phyloP scores from a whole-genome alignment of 345 rosid genomes.

The Rhodomyrtus tomentosa region DNA sequence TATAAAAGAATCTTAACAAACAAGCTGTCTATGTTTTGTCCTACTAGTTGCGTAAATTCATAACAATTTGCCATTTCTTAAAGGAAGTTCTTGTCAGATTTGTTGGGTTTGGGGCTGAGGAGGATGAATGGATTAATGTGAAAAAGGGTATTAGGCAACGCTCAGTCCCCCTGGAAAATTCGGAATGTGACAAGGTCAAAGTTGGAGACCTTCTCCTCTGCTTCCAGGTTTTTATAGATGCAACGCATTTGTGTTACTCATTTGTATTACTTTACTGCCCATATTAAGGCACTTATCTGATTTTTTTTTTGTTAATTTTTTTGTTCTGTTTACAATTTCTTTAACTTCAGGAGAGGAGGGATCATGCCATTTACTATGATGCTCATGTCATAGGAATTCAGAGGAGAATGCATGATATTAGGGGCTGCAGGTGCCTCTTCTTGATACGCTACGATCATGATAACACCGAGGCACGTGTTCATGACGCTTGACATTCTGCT shows the following conservation, averaged over 20 bases:
- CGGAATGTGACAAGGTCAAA: conserved; percentile 44
- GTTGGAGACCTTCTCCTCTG: conserved; percentile 55
- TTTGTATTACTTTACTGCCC: not conserved
- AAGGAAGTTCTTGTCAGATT: conserved; percentile 71
- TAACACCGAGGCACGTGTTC: conserved; percentile 28
- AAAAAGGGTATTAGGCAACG: conserved; percentile 39
- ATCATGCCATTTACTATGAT: conserved; percentile 51
- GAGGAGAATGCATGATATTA: conserved; percentile 49
- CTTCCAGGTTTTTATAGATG: conserved; percentile 35
- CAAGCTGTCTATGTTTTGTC: not conserved
- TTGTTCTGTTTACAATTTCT: not conserved
- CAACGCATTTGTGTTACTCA: not conserved
- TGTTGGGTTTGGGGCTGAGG: conserved; percentile 63
- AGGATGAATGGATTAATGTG: conserved; percentile 61
- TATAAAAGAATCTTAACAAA: not conserved
- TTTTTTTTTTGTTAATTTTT: not conserved
- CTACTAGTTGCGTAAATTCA: not conserved
- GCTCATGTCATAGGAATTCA: conserved; percentile 41
- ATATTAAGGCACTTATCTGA: not conserved
- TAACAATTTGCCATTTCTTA: conserved; percentile 8
- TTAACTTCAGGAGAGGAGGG: conserved; percentile 42
- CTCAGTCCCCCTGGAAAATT: conserved; percentile 48
- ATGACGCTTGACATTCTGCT: not conserved
- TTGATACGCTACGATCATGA: conserved; percentile 42
- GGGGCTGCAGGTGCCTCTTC: conserved; percentile 70